Conservation (phyloP, 1,284 basidiomycete species). For the Austropuccinia psidii region DNA sequence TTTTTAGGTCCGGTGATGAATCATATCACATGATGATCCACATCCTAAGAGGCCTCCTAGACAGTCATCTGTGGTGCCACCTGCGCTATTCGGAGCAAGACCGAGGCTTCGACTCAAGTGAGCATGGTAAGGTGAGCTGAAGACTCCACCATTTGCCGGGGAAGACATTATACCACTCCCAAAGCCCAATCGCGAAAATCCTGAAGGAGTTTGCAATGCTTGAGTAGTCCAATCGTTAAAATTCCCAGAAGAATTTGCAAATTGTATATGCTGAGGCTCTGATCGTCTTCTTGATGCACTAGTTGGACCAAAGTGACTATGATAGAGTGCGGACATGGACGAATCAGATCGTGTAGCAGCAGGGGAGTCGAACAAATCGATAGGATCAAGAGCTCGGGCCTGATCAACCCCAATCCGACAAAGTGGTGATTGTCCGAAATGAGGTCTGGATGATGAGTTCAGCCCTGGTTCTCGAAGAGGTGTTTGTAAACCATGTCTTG, state of each 20-base stretch:
- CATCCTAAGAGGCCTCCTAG: constrained; percentile 14
- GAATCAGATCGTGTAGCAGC: not conserved
- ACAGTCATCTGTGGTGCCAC: not conserved
- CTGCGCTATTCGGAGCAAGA: not conserved
- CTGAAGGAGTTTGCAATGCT: constrained; percentile 15
- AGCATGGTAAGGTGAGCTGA: constrained; percentile 18
- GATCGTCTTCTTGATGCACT: constrained; percentile 5
- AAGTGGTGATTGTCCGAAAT: constrained; percentile 6
- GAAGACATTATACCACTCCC: not conserved
- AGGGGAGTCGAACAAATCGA: constrained; percentile 19
- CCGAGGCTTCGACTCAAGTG: constrained; percentile 25
- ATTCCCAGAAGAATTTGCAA: not conserved
- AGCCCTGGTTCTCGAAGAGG: constrained; percentile 4
- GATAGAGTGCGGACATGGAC: not conserved
- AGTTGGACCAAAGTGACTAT: constrained; percentile 18
- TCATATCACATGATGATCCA: constrained; percentile 15
- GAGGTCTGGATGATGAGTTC: not conserved
- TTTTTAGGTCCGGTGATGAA: constrained; percentile 10
- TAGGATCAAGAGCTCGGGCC: constrained; percentile 1
- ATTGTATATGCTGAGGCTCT: not conserved
- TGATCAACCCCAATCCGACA: not conserved
- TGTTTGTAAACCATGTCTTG: not conserved
- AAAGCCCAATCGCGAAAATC: constrained; percentile 9
- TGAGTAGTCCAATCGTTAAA: constrained; percentile 3
- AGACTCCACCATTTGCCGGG: not conserved